These are phyloP conservation scores for Soucietia sequanensis DNA, from an alignment of 805 yeast species.

Conservation along the genomic window DNA sequence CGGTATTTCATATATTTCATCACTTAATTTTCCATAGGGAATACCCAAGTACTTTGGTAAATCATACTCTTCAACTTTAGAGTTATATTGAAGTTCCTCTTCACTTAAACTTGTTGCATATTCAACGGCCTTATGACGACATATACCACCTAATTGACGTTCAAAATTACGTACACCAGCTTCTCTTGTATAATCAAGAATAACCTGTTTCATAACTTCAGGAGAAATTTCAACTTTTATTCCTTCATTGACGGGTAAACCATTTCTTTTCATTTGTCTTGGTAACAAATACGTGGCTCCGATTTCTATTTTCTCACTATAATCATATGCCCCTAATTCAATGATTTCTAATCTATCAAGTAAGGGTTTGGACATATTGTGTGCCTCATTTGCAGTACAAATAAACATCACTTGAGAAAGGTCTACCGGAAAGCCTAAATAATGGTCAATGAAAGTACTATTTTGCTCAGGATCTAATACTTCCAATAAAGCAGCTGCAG, in stretches of 20 bases:
- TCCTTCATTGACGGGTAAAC: conserved; percentile 39
- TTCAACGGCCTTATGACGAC: conserved; percentile 82
- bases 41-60: conserved; percentile 69
- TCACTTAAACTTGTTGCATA: conserved; percentile 35
- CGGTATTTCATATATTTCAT: conserved; percentile 36
- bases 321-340: conserved; percentile 75
- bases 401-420: conserved; percentile 76
- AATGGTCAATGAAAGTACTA: conserved; percentile 72
- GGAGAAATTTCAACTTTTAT: conserved; percentile 45
- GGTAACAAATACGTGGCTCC: conserved; percentile 70
- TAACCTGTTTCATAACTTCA: conserved; percentile 58
- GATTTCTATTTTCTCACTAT: conserved; percentile 71
- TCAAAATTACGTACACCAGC: conserved; percentile 85
- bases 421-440: conserved; percentile 82
- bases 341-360: conserved; percentile 84
- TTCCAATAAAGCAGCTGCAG: conserved; percentile 85
- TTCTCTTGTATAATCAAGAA: conserved; percentile 74
- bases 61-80: conserved; percentile 50
- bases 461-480: conserved; percentile 92
- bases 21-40: conserved; percentile 43
- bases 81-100: conserved; percentile 28
- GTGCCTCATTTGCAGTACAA: conserved; percentile 81
- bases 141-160: conserved; percentile 68
- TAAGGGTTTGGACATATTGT: conserved; percentile 70
- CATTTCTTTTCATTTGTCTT: conserved; percentile 69